phyloP scores from a whole-genome alignment of 768 basidiomycete species.

The Crepidotus variabilis region DNA sequence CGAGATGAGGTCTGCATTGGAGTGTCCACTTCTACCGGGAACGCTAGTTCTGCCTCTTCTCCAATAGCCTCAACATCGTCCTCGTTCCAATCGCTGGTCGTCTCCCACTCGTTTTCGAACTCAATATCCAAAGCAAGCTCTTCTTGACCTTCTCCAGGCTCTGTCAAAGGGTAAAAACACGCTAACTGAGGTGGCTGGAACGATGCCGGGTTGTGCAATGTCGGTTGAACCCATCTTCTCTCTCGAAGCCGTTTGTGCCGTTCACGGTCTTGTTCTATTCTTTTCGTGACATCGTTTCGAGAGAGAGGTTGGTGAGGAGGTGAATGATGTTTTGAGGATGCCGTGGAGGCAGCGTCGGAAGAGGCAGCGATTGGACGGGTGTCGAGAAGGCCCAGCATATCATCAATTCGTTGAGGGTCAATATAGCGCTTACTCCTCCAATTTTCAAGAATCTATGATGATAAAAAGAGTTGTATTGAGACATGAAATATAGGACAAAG shows the following conservation, averaged over 20 bases:
- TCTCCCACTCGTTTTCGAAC: conserved; percentile 89
- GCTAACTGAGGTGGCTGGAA: conserved; percentile 44
- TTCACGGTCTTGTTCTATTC: conserved; percentile 91
- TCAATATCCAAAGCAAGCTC: conserved; percentile 69
- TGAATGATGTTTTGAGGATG: conserved; percentile 12
- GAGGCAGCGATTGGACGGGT: conserved; percentile 29
- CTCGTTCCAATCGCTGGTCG: conserved; percentile 88
- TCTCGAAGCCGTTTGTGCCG: conserved; percentile 90
- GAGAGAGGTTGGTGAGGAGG: conserved; percentile 35
- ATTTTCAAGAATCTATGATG: conserved; percentile 79
- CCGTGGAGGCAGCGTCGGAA: conserved; percentile 10
- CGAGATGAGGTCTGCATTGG: background rate
- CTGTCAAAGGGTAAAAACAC: conserved; percentile 57
- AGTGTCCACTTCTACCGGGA: conserved; percentile 40
- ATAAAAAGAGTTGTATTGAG: background rate
- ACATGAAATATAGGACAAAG: background rate
- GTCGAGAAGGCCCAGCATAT: conserved; percentile 55
- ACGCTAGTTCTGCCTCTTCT: conserved; percentile 73
- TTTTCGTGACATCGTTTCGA: conserved; percentile 70
- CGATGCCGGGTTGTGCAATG: conserved; percentile 47
- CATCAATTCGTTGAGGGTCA: conserved; percentile 74
- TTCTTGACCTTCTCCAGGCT: conserved; percentile 47
- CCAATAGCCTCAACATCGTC: conserved; percentile 74
- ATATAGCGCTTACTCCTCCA: conserved; percentile 86
- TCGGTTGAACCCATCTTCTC: conserved; percentile 86